A percentile compares a stretch with the other conserved stretches of the same genome.
These are phyloP conservation scores for Megacollybia platyphylla DNA, from an alignment of 1,284 basidiomycete genomes.

Conservation along the genomic window DNA sequence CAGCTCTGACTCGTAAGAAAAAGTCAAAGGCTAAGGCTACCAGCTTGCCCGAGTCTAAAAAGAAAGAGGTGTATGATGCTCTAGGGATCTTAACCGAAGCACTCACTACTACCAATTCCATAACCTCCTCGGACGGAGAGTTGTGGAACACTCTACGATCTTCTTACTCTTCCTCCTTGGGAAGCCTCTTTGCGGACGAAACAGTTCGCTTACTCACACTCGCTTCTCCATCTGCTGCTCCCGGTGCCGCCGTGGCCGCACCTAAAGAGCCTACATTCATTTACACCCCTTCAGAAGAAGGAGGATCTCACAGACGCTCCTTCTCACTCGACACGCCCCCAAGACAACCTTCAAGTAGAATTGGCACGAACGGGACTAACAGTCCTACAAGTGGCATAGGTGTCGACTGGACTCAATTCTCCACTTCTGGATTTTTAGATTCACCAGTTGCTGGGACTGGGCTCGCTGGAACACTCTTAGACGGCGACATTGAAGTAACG, in stretches of 20 bases:
- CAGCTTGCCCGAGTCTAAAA: neutral
- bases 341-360: too few species aligned
- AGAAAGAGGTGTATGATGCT: slow-evolving; percentile 9
- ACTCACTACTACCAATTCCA: too few species aligned
- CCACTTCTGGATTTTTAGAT: slow-evolving; percentile 48
- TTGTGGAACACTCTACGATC: slow-evolving; percentile 46
- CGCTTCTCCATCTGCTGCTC: slow-evolving; percentile 27
- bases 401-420: slow-evolving; percentile 46
- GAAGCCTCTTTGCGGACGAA: slow-evolving; percentile 51
- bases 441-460: slow-evolving; percentile 22
- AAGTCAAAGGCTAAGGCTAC: slow-evolving; percentile 21
- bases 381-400: slow-evolving; percentile 13
- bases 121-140: slow-evolving; percentile 18
- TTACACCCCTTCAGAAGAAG: neutral
- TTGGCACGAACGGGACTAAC: neutral
- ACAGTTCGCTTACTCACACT: slow-evolving; percentile 33
- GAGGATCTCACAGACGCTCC: neutral
- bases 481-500: slow-evolving; percentile 50
- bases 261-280: slow-evolving; percentile 13
- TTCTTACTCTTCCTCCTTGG: slow-evolving; percentile 18
- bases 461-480: slow-evolving; percentile 43
- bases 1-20: slow-evolving; percentile 49
- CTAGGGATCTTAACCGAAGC: too few species aligned
- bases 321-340: slow-evolving; percentile 1
- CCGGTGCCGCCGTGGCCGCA: slow-evolving; percentile 16